phyloP scores from a whole-genome alignment of 257 asterid species.

The Nemophila menziesii region DNA sequence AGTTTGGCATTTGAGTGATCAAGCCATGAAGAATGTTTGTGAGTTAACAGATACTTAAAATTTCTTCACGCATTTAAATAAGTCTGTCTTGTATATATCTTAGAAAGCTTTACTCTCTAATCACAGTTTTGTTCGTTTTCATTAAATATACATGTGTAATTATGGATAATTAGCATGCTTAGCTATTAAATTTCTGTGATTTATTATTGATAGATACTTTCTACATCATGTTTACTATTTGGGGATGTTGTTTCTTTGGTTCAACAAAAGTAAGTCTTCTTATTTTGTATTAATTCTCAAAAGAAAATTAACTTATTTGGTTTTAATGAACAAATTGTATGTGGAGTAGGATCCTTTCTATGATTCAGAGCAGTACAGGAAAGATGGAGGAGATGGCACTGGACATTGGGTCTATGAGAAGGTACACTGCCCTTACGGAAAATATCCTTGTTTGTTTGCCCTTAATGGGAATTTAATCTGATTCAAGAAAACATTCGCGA shows the following conservation, averaged over 20 bases:
- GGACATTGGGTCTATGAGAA: slow-evolving; percentile 88
- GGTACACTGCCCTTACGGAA: too few relatives aligned
- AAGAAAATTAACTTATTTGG: too few relatives aligned
- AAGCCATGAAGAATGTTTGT: slow-evolving; percentile 73
- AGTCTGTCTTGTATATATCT: too few relatives aligned
- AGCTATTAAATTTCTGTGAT: not conserved
- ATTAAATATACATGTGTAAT: too few relatives aligned
- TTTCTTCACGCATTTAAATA: too few relatives aligned
- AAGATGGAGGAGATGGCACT: slow-evolving; percentile 82
- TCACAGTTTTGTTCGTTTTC: too few relatives aligned
- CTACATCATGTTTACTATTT: not conserved
- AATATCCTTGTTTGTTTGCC: not conserved
- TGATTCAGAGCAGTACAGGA: slow-evolving; percentile 66
- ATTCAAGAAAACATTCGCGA: too few relatives aligned
- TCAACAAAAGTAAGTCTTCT: not conserved
- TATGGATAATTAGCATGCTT: not conserved
- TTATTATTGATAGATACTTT: not conserved
- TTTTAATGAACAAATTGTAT: too few relatives aligned
- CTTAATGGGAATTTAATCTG: not conserved
- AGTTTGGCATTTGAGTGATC: slow-evolving; percentile 82
- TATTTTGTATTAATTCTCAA: too few relatives aligned
- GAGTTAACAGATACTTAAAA: slow-evolving; percentile 15
- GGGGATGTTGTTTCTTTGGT: not conserved
- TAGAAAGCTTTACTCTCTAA: too few relatives aligned
- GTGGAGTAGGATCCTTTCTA: slow-evolving; percentile 63